Conservation (phyloP, 306 rosid genomes). For the Medicago lupulina region DNA sequence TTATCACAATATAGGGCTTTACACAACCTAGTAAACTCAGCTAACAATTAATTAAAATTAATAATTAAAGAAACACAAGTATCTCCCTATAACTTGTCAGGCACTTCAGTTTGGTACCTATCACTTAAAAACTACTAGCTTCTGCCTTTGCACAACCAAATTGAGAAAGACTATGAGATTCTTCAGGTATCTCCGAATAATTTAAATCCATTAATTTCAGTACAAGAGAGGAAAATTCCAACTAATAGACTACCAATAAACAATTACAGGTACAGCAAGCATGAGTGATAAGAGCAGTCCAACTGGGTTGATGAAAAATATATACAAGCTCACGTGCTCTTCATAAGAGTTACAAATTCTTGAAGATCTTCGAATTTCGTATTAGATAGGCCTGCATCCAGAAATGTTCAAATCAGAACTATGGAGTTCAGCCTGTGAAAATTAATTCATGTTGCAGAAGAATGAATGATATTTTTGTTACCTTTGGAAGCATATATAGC, state of each 20-base stretch:
- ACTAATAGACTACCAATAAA: neutral
- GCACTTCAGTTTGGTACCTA: neutral
- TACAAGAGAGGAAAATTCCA: conserved; percentile 23
- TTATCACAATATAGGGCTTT: too few species aligned
- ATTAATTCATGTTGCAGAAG: conserved; percentile 32
- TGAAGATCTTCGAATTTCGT: conserved; percentile 54
- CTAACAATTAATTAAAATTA: too few species aligned
- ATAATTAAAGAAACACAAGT: too few species aligned
- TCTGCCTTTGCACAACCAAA: neutral
- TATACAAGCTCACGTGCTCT: conserved; percentile 45
- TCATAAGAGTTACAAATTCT: conserved; percentile 49
- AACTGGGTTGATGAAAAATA: conserved; percentile 21
- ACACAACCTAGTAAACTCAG: too few species aligned
- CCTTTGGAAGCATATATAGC: conserved; percentile 47
- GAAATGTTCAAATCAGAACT: conserved; percentile 23
- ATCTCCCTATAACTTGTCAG: too few species aligned
- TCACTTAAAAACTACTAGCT: neutral
- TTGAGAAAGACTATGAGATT: neutral
- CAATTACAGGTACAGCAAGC: conserved; percentile 15
- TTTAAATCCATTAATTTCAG: neutral
- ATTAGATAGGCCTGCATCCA: conserved; percentile 64
- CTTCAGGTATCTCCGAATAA: too few species aligned
- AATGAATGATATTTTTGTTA: conserved; percentile 40
- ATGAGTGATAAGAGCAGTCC: neutral
- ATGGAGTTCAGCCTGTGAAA: conserved; percentile 10